Conservation (phyloP, 2,329 filamentous ascomycete species). For the Neurospora sp. region DNA sequence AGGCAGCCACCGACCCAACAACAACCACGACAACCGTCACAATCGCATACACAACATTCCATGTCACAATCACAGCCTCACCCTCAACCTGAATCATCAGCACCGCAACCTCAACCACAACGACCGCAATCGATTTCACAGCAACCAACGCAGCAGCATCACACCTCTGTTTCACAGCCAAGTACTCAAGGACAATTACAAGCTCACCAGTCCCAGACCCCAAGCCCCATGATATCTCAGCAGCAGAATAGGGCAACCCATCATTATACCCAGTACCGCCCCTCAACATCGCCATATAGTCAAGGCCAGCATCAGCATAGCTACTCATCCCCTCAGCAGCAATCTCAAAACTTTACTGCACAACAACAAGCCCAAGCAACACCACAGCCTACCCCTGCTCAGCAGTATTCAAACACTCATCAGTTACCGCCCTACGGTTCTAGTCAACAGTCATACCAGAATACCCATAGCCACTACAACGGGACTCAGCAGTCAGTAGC, state of each 20-base stretch:
- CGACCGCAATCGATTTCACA: conserved; percentile 4
- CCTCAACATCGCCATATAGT: conserved; percentile 8
- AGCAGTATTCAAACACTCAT: conserved; percentile 13
- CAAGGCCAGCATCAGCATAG: conserved; percentile 13
- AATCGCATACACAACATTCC: conserved; percentile 3
- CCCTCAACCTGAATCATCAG: conserved; percentile 9
- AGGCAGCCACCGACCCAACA: conserved; percentile 14
- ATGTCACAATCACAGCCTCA: conserved; percentile 13
- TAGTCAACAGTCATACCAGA: conserved; percentile 15
- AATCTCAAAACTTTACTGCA: conserved; percentile 2
- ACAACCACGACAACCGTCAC: conserved; percentile 15
- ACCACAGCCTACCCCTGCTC: conserved; percentile 7
- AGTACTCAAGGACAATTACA: conserved; percentile 12
- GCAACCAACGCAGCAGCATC: conserved; percentile 16
- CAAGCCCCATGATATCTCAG: conserved; percentile 14
- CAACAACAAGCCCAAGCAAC: conserved; percentile 2
- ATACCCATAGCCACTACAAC: conserved; percentile 11
- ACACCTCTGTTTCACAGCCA: conserved; percentile 11
- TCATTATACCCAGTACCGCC: conserved; percentile 13
- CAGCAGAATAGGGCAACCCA: conserved; percentile 13
- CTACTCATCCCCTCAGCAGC: conserved; percentile 13
- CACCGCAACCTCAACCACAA: conserved; percentile 7
- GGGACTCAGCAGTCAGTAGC: conserved; percentile 15
- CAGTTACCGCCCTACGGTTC: conserved; percentile 14
- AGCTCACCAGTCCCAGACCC: conserved; percentile 15